A percentile compares a stretch with the other conserved stretches of the same genome.
Evolutionary conservation across 73 alveolate species (phyloP).

Genomic region (Tetrahymena elliotti): DNA sequence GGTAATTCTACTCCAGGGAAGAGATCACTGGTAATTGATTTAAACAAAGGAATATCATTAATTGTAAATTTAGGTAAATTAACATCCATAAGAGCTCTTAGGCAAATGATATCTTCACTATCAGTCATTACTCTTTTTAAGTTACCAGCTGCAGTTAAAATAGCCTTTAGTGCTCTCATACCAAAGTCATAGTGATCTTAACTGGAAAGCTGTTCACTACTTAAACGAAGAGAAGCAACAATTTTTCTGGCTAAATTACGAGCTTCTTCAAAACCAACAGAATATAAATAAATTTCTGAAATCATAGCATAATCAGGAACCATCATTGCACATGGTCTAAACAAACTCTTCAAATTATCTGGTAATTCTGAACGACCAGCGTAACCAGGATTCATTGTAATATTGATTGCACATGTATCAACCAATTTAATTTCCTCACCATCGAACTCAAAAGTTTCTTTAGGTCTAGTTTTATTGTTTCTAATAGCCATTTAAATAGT

Average conservation of each 20-base stretch:
- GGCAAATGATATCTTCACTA: conserved; percentile 84
- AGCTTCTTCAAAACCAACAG: conserved; percentile 96
- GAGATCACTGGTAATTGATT: conserved; percentile 97
- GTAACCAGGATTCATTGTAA: conserved; percentile 99
- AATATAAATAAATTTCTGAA: conserved; percentile 89
- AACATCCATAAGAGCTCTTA: conserved; percentile 92
- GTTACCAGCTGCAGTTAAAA: conserved; percentile 99
- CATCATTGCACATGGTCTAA: conserved; percentile 98
- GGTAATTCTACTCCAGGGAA: conserved; percentile 97
- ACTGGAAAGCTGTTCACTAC: conserved; percentile 97
- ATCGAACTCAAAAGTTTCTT: conserved; percentile 91
- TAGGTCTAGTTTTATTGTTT: conserved; percentile 30
- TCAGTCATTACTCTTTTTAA: conserved; percentile 79
- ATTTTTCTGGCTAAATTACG: conserved; percentile 92
- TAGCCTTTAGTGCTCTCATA: conserved; percentile 98
- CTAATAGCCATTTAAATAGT: conserved; percentile 84
- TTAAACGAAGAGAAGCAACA: conserved; percentile 93
- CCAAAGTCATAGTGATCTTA: conserved; percentile 99
- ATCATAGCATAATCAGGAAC: conserved; percentile 98
- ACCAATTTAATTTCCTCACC: conserved; percentile 74
- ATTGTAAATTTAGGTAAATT: conserved; percentile 97
- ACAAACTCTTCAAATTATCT: conserved; percentile 94
- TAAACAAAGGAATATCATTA: conserved; percentile 98
- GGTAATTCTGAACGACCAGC: conserved; percentile 99
- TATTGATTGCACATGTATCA: conserved; percentile 97